Percentiles rank a stretch among this genome's conserved stretches.
Conservation (phyloP, 2,329 filamentous ascomycete genomes). For the Cyclaneusma minus region DNA sequence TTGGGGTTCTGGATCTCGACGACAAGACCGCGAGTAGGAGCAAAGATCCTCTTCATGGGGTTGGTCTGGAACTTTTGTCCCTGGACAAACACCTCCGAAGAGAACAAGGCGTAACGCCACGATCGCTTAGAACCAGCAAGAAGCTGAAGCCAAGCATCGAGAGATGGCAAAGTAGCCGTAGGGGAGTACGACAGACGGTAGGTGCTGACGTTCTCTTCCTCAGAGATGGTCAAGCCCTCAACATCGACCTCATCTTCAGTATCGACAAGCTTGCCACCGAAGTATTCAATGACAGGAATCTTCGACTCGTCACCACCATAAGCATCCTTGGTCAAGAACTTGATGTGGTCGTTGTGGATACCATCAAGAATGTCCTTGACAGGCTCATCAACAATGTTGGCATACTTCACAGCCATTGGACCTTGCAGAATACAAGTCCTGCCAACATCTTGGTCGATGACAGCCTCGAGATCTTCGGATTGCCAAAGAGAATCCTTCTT, state of each 20-base stretch:
- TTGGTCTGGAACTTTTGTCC: constrained; percentile 96
- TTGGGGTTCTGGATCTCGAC: constrained; percentile 78
- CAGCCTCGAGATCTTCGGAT: constrained; percentile 90
- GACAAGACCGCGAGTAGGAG: constrained; percentile 70
- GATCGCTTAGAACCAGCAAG: constrained; percentile 75
- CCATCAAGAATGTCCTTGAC: constrained; percentile 88
- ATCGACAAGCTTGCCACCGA: constrained; percentile 74
- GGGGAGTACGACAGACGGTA: constrained; percentile 71
- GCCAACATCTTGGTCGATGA: constrained; percentile 90
- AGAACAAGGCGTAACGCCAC: constrained; percentile 91
- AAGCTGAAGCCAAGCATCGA: constrained; percentile 75
- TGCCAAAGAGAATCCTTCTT: constrained; percentile 99
- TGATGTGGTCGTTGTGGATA: constrained; percentile 79
- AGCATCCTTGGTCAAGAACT: constrained; percentile 60
- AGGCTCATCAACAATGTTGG: constrained; percentile 78
- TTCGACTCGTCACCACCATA: constrained; percentile 59
- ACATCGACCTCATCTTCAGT: constrained; percentile 58
- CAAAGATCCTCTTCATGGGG: constrained; percentile 82
- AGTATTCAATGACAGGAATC: constrained; percentile 85
- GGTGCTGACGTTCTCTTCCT: constrained; percentile 64
- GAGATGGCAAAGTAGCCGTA: constrained; percentile 56
- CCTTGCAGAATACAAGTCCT: constrained; percentile 94
- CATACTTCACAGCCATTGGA: constrained; percentile 82
- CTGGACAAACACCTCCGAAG: constrained; percentile 85
- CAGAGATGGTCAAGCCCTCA: constrained; percentile 72